Evolutionary conservation across 164 flowering plant genomes (phyloP).

Genomic region (Pachysandra terminalis): DNA sequence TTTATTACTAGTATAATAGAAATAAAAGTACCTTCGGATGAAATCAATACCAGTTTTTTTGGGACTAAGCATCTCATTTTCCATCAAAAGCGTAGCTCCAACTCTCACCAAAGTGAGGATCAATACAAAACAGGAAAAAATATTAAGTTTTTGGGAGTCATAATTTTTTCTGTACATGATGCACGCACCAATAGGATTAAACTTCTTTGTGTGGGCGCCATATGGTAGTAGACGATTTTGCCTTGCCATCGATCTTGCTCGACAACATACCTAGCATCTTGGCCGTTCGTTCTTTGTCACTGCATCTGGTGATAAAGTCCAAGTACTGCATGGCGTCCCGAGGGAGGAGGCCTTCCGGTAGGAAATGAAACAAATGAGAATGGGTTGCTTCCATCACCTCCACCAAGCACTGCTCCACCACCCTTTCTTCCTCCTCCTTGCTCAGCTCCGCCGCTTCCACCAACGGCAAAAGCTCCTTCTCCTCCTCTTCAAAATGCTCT

Average conservation of each 20-base stretch:
- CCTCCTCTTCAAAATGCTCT: constrained; percentile 70
- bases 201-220: background rate
- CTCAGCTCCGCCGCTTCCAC: constrained; percentile 54
- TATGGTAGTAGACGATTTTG: background rate
- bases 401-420: constrained; percentile 42
- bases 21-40: too few relatives aligned
- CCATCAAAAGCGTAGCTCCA: too few relatives aligned
- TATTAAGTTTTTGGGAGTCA: too few relatives aligned
- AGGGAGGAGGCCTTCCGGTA: constrained; percentile 63
- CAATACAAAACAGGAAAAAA: too few relatives aligned
- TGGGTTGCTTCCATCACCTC: constrained; percentile 63
- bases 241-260: constrained; percentile 4
- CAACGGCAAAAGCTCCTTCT: constrained; percentile 52
- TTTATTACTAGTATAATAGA: too few relatives aligned
- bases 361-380: constrained; percentile 50
- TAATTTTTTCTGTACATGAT: too few relatives aligned
- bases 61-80: too few relatives aligned
- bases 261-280: constrained; percentile 15
- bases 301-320: constrained; percentile 38
- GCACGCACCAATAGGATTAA: too few relatives aligned
- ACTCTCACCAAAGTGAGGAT: too few relatives aligned
- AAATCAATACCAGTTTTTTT: too few relatives aligned
- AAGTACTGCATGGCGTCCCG: constrained; percentile 59
- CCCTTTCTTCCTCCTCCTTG: constrained; percentile 33
- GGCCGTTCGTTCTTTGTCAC: constrained; percentile 15